phyloP scores from a whole-genome alignment of 2,329 filamentous ascomycete genomes.

The Rhynchosporium agropyri region DNA sequence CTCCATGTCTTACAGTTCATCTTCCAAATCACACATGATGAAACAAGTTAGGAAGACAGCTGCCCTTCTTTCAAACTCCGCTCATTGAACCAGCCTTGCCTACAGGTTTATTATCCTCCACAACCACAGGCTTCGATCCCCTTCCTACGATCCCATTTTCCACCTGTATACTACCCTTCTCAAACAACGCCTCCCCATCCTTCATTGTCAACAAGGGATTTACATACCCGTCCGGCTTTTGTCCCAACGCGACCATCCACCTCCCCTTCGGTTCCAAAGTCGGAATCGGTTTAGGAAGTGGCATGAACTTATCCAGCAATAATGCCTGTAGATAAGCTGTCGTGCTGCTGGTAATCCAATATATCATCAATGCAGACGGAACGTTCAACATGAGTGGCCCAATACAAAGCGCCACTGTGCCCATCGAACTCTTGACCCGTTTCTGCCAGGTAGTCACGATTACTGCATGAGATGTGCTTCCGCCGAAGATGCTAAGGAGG shows the following conservation, averaged over 20 bases:
- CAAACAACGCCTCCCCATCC: neutral
- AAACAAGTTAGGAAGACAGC: too few relatives aligned
- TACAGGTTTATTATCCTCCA: too few relatives aligned
- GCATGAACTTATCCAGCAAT: conserved; percentile 47
- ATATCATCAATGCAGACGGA: conserved; percentile 51
- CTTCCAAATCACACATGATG: too few relatives aligned
- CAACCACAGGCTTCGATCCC: too few relatives aligned
- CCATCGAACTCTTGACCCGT: conserved; percentile 40
- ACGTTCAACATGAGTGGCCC: conserved; percentile 45
- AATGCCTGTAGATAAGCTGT: conserved; percentile 47
- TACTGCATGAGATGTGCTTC: conserved; percentile 15
- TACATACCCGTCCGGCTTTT: conserved; percentile 9
- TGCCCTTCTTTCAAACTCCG: too few relatives aligned
- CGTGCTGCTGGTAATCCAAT: conserved; percentile 52
- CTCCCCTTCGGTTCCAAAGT: conserved; percentile 39
- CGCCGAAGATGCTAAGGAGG: conserved; percentile 48
- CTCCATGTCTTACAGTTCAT: too few relatives aligned
- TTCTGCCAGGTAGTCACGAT: conserved; percentile 33
- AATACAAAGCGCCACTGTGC: conserved; percentile 46
- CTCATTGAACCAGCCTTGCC: too few relatives aligned
- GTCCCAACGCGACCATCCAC: conserved; percentile 23
- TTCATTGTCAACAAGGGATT: conserved; percentile 5
- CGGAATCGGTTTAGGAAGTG: conserved; percentile 40
- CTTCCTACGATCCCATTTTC: too few relatives aligned
- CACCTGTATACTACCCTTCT: too few relatives aligned